A percentile compares a stretch with the other conserved stretches of the same genome.
Evolutionary conservation across 257 asterid species (phyloP).

Genomic region (Cynanchum wilfordii): DNA sequence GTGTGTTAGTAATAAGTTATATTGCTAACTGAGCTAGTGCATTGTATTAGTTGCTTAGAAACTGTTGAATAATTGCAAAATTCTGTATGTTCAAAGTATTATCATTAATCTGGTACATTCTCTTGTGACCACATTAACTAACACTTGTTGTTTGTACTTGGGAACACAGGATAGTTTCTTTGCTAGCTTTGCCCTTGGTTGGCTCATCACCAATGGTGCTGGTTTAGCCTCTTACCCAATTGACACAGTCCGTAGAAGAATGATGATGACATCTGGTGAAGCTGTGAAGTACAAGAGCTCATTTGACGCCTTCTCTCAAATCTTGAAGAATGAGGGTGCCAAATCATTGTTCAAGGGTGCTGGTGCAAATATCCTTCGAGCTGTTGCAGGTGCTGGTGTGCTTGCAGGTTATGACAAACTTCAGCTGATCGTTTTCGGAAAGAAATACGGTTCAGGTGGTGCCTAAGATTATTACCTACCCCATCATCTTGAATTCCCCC

Average conservation of each 20-base stretch:
- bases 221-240: constrained; percentile 91
- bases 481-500: not conserved
- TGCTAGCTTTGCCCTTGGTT: constrained; percentile 89
- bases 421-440: constrained; percentile 74
- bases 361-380: constrained; percentile 90
- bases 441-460: constrained; percentile 89
- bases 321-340: constrained; percentile 73
- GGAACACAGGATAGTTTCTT: constrained; percentile 81
- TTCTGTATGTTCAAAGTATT: not conserved
- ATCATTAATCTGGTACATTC: not conserved
- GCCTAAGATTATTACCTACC: constrained; percentile 32
- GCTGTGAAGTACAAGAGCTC: constrained; percentile 95
- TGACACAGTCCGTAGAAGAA: constrained; percentile 88
- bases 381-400: constrained; percentile 94
- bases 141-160: not conserved
- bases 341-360: constrained; percentile 89
- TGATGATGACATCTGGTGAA: constrained; percentile 98
- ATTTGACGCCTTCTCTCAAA: constrained; percentile 63
- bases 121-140: not conserved
- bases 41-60: not conserved
- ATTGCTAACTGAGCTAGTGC: not conserved
- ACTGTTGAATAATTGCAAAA: not conserved
- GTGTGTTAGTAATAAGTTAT: not conserved
- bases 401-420: constrained; percentile 90
- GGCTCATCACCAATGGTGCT: constrained; percentile 92